Evolutionary conservation across 1,284 basidiomycete genomes (phyloP).

Genomic region (Porodaedalea pini): DNA sequence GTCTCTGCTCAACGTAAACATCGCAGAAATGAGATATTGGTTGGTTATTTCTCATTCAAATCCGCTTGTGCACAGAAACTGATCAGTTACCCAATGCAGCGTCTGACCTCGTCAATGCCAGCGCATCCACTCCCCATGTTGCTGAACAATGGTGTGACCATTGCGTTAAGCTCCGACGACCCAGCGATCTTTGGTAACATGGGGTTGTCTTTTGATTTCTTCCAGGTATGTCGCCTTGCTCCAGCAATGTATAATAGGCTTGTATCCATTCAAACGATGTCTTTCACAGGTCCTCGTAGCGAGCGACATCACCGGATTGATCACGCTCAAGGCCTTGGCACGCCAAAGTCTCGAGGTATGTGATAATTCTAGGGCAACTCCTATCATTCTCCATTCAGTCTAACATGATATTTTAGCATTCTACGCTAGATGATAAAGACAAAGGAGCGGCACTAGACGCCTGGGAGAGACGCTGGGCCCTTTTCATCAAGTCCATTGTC

Average conservation of each 20-base stretch:
- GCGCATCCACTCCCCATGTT: slow-evolving; percentile 68
- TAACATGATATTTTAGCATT: slow-evolving; percentile 41
- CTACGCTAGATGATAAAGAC: slow-evolving; percentile 45
- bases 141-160: slow-evolving; percentile 65
- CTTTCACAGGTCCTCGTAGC: slow-evolving; percentile 52
- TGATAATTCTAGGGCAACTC: not conserved
- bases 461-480: slow-evolving; percentile 55
- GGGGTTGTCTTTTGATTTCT: slow-evolving; percentile 71
- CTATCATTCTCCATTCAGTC: not conserved
- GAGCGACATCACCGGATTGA: slow-evolving; percentile 61
- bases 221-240: slow-evolving; percentile 44
- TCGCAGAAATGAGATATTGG: slow-evolving; percentile 63
- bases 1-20: slow-evolving; percentile 7
- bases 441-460: slow-evolving; percentile 41
- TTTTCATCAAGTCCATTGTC: slow-evolving; percentile 45
- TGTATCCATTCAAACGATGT: slow-evolving; percentile 1
- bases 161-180: slow-evolving; percentile 71
- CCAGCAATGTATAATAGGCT: slow-evolving; percentile 10
- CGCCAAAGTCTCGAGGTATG: slow-evolving; percentile 59
- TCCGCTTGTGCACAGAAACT: not conserved
- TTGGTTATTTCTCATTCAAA: slow-evolving; percentile 30
- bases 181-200: slow-evolving; percentile 74
- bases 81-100: slow-evolving; percentile 34
- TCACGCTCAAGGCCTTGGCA: slow-evolving; percentile 56
- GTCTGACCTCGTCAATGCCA: slow-evolving; percentile 69